Conservation (phyloP, 768 basidiomycete species). For the Asterophora parasitica region DNA sequence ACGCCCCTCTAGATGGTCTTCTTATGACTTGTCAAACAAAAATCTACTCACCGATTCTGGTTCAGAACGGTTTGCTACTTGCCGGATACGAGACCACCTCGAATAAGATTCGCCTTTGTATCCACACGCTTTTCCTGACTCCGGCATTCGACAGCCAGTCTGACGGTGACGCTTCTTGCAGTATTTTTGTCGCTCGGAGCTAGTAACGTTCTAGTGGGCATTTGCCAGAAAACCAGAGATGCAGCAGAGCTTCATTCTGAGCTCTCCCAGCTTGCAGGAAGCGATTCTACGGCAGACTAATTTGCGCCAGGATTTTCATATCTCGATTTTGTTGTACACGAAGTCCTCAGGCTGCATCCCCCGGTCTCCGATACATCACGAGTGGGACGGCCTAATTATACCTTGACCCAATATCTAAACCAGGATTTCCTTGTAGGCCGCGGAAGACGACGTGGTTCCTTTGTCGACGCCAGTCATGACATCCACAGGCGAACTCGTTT, state of each 20-base stretch:
- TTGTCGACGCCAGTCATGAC: constrained; percentile 46
- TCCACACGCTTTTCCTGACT: neutral
- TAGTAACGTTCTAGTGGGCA: constrained; percentile 39
- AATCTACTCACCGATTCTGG: neutral
- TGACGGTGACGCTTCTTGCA: constrained; percentile 25
- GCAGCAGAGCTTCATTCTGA: constrained; percentile 48
- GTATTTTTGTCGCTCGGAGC: neutral
- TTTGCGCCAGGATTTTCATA: constrained; percentile 46
- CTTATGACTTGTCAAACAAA: neutral
- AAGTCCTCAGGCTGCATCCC: constrained; percentile 41
- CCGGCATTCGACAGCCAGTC: constrained; percentile 23
- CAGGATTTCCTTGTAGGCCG: constrained; percentile 27
- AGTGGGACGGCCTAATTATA: constrained; percentile 24
- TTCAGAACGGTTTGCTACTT: constrained; percentile 31
- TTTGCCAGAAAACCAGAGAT: constrained; percentile 37
- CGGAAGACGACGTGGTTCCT: constrained; percentile 54
- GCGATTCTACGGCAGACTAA: constrained; percentile 53
- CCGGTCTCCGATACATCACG: constrained; percentile 32
- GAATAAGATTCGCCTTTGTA: constrained; percentile 24
- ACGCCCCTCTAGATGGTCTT: constrained; percentile 11
- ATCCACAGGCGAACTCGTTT: constrained; percentile 32
- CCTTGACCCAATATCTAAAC: too few species aligned
- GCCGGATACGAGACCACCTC: constrained; percentile 54
- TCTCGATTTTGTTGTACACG: constrained; percentile 48
- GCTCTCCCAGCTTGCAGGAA: constrained; percentile 32